phyloP scores from a whole-genome alignment of 768 basidiomycete genomes.

The Leccinellum luteum region DNA sequence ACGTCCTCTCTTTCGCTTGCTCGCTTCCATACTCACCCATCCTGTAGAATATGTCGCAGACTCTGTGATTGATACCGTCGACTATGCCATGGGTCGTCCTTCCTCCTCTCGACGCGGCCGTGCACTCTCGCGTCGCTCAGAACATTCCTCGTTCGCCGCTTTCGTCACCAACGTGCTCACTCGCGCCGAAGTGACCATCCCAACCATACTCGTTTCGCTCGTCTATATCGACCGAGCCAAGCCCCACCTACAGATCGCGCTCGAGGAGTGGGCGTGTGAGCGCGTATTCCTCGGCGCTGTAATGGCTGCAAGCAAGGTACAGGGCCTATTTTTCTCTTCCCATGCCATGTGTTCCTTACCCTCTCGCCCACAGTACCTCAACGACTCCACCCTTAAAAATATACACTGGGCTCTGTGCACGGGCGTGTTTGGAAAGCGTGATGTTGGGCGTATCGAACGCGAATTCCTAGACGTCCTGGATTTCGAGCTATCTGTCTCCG shows the following conservation, averaged over 20 bases:
- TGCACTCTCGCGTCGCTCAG: slow-evolving; percentile 42
- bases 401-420: slow-evolving; percentile 88
- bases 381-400: slow-evolving; percentile 90
- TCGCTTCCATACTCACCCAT: neutral
- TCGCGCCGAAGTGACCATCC: slow-evolving; percentile 70
- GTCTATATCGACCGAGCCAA: slow-evolving; percentile 77
- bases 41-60: slow-evolving; percentile 68
- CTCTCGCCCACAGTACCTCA: slow-evolving; percentile 55
- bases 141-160: slow-evolving; percentile 56
- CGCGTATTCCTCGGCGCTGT: slow-evolving; percentile 90
- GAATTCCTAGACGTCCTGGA: slow-evolving; percentile 80
- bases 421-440: slow-evolving; percentile 77
- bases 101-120: slow-evolving; percentile 55
- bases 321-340: slow-evolving; percentile 18
- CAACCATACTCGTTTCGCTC: slow-evolving; percentile 66
- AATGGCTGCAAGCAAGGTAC: slow-evolving; percentile 82
- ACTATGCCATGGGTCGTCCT: slow-evolving; percentile 71
- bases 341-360: slow-evolving; percentile 8
- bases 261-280: slow-evolving; percentile 85
- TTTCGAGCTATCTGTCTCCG: slow-evolving; percentile 65
- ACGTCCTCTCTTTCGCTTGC: slow-evolving; percentile 25
- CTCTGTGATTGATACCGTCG: slow-evolving; percentile 66
- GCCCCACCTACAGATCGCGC: slow-evolving; percentile 75
- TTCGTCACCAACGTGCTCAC: slow-evolving; percentile 67
- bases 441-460: slow-evolving; percentile 77